A percentile compares a stretch with the other conserved stretches of the same genome.
Evolutionary conservation across 2,329 filamentous ascomycete genomes (phyloP).

Genomic region (Penicillium sumatraense): DNA sequence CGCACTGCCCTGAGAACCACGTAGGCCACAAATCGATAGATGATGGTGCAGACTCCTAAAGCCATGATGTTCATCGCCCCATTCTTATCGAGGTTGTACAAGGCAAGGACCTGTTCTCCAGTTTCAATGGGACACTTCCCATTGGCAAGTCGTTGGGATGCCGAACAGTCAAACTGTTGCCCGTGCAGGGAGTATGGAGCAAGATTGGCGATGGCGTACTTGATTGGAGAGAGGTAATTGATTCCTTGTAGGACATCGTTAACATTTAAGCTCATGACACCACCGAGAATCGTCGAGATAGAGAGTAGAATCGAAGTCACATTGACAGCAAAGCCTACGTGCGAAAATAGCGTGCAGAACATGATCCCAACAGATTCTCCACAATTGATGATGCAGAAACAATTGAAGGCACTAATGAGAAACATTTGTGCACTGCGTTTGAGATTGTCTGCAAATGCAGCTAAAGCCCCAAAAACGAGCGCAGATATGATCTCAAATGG

Average conservation of each 20-base stretch:
- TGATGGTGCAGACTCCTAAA: constrained; percentile 65
- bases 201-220: constrained; percentile 70
- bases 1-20: constrained; percentile 36
- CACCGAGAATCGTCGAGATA: constrained; percentile 72
- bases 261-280: constrained; percentile 72
- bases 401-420: constrained; percentile 69
- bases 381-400: constrained; percentile 74
- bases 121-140: constrained; percentile 68
- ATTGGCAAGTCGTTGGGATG: constrained; percentile 61
- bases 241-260: constrained; percentile 67
- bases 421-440: constrained; percentile 67
- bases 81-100: constrained; percentile 70
- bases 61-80: constrained; percentile 65
- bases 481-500: constrained; percentile 72
- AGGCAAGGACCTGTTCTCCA: constrained; percentile 67
- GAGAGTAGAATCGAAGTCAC: constrained; percentile 71
- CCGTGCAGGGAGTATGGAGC: constrained; percentile 67
- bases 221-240: constrained; percentile 73
- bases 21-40: constrained; percentile 64
- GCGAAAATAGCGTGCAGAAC: constrained; percentile 76
- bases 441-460: constrained; percentile 68
- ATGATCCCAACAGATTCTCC: constrained; percentile 78
- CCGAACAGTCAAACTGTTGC: constrained; percentile 67
- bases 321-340: constrained; percentile 78
- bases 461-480: constrained; percentile 68